These are phyloP conservation scores for Aureobasidium lini DNA, from an alignment of 2,329 filamentous ascomycete genomes.

Conservation along the genomic window DNA sequence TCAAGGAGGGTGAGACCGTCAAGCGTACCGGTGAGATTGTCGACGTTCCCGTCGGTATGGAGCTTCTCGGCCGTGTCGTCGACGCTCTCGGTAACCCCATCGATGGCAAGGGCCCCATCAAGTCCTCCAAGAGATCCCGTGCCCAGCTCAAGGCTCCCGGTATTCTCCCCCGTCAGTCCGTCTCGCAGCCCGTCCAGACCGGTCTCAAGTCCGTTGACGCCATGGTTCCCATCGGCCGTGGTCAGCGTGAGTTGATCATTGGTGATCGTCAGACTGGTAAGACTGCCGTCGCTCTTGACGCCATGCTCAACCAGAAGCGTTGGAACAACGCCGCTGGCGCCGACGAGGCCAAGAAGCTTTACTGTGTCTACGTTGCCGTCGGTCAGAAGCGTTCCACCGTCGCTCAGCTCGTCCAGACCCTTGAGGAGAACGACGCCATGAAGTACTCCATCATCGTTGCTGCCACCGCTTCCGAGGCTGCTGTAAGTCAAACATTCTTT, in stretches of 20 bases:
- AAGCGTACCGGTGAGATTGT: conserved; percentile 99
- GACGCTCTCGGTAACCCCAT: conserved; percentile 99
- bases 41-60: conserved; percentile 87
- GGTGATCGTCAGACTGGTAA: conserved; percentile 99
- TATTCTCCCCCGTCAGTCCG: conserved; percentile 93
- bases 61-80: conserved; percentile 94
- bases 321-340: conserved; percentile 80
- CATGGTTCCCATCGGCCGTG: conserved; percentile 99
- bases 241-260: conserved; percentile 99
- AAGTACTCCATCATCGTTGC: conserved; percentile 94
- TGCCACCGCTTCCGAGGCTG: conserved; percentile 94
- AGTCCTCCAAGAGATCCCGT: conserved; percentile 86
- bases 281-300: conserved; percentile 95
- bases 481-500: conserved; percentile 29
- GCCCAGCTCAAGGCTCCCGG: conserved; percentile 98
- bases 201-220: conserved; percentile 98
- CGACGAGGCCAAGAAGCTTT: conserved; percentile 97
- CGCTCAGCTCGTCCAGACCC: conserved; percentile 98
- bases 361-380: conserved; percentile 98
- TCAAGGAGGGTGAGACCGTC: conserved; percentile 98
- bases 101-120: conserved; percentile 96
- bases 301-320: conserved; percentile 98
- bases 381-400: conserved; percentile 99
- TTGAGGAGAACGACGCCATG: conserved; percentile 99
- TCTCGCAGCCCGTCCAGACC: conserved; percentile 98